These are phyloP conservation scores for Didymella lethalis DNA, from an alignment of 2,329 filamentous ascomycete species.

Conservation along the genomic window DNA sequence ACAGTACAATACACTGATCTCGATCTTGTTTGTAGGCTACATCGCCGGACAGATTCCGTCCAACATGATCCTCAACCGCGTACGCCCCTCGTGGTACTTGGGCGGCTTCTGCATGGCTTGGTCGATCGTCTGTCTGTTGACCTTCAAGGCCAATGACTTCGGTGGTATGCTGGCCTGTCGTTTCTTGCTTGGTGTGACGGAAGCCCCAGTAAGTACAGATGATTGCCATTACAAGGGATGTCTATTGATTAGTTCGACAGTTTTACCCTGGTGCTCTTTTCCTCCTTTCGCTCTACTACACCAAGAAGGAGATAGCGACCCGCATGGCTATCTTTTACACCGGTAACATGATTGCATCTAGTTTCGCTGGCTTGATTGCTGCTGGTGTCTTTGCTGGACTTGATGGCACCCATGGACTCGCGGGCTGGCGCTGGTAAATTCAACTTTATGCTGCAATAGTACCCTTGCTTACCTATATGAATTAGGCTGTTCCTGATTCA, in stretches of 20 bases:
- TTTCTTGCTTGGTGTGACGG: conserved; percentile 44
- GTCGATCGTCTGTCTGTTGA: conserved; percentile 47
- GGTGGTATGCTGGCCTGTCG: conserved; percentile 42
- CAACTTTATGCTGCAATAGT: conserved; percentile 26
- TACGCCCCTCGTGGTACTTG: conserved; percentile 34
- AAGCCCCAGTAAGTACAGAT: conserved; percentile 12
- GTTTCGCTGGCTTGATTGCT: conserved; percentile 56
- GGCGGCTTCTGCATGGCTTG: conserved; percentile 46
- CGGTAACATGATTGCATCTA: conserved; percentile 52
- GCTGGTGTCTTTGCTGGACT: conserved; percentile 49
- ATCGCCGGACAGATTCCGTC: conserved; percentile 50
- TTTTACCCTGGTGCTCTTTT: conserved; percentile 70
- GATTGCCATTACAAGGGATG: too few species aligned
- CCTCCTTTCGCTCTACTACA: conserved; percentile 72
- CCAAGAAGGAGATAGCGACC: conserved; percentile 58
- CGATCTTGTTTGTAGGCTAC: conserved; percentile 59
- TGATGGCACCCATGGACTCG: conserved; percentile 36
- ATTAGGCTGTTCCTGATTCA: conserved; percentile 28
- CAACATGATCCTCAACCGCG: conserved; percentile 54
- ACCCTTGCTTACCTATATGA: neutral
- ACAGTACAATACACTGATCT: conserved; percentile 20
- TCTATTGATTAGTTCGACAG: neutral
- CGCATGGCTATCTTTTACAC: conserved; percentile 51
- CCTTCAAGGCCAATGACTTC: conserved; percentile 42
- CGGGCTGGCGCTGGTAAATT: conserved; percentile 51